Conservation (phyloP, 164 flowering plant genomes). For the Macadamia integrifolia region DNA sequence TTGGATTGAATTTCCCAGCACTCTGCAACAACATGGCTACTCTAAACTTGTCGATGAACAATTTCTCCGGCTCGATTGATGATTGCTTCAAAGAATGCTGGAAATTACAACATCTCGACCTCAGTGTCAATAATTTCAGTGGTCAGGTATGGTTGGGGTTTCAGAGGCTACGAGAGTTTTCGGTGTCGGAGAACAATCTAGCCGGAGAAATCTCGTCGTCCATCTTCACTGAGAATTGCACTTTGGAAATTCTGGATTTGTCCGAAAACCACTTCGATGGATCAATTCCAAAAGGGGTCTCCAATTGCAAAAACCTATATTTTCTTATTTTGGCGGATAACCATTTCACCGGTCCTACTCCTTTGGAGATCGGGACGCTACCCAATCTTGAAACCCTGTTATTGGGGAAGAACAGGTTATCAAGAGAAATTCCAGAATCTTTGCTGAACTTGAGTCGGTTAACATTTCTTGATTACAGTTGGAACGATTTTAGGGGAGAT, state of each 20-base stretch:
- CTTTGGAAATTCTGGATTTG: slow-evolving; percentile 49
- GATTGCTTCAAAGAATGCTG: slow-evolving; percentile 39
- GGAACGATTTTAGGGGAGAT: slow-evolving; percentile 48
- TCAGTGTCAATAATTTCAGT: slow-evolving; percentile 53
- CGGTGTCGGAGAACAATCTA: slow-evolving; percentile 50
- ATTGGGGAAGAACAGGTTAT: slow-evolving; percentile 63
- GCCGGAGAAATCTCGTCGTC: slow-evolving; percentile 31
- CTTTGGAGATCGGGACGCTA: slow-evolving; percentile 47
- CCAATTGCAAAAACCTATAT: slow-evolving; percentile 40
- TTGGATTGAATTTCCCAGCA: slow-evolving; percentile 40
- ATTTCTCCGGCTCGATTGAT: slow-evolving; percentile 46
- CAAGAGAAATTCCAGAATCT: slow-evolving; percentile 49
- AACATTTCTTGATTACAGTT: slow-evolving; percentile 59
- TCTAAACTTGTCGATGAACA: slow-evolving; percentile 52
- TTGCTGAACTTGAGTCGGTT: slow-evolving; percentile 44
- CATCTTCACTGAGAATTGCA: slow-evolving; percentile 42
- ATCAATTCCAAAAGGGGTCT: slow-evolving; percentile 38
- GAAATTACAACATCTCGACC: slow-evolving; percentile 51
- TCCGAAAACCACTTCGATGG: slow-evolving; percentile 60
- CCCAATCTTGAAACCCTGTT: slow-evolving; percentile 34
- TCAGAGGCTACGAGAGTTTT: slow-evolving; percentile 36
- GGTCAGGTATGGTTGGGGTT: slow-evolving; percentile 58
- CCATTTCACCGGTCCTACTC: slow-evolving; percentile 50
- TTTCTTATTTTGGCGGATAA: slow-evolving; percentile 57
- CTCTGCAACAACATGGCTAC: slow-evolving; percentile 41